Evolutionary conservation across 2,329 filamentous ascomycete species (phyloP).

Genomic region (Epichloe uncinata): DNA sequence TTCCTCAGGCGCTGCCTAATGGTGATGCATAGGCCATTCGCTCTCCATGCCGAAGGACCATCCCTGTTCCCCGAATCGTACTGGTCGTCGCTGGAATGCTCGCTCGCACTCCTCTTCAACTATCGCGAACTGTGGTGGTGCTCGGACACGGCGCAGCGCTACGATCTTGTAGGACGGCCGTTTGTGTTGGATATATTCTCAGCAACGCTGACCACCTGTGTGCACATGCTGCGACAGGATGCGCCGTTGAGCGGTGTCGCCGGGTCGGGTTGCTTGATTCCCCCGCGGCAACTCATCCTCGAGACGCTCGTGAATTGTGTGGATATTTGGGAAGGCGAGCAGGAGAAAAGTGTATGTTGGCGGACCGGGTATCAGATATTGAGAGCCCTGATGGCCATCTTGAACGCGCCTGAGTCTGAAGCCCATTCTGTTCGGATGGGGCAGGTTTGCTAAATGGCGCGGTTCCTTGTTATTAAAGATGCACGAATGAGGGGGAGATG

Average conservation of each 20-base stretch:
- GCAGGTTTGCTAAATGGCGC: not conserved
- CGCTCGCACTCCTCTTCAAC: constrained; percentile 21
- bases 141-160: constrained; percentile 12
- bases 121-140: constrained; percentile 22
- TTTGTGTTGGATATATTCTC: constrained; percentile 25
- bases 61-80: constrained; percentile 21
- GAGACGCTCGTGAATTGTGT: constrained; percentile 21
- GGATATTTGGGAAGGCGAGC: constrained; percentile 22
- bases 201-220: constrained; percentile 19
- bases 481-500: not conserved
- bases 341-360: constrained; percentile 22
- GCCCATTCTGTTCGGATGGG: constrained; percentile 4
- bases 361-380: constrained; percentile 21
- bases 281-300: constrained; percentile 22
- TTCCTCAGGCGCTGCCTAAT: constrained; percentile 22
- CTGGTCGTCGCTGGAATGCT: constrained; percentile 24
- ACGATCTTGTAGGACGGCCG: constrained; percentile 20
- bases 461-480: too few relatives aligned
- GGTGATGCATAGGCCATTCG: constrained; percentile 23
- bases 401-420: not conserved
- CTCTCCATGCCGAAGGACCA: constrained; percentile 20
- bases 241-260: constrained; percentile 18
- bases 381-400: constrained; percentile 6
- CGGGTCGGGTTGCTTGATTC: constrained; percentile 16
- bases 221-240: constrained; percentile 22